Conservation (phyloP, 2,329 filamentous ascomycete genomes). For the Claviceps monticola region DNA sequence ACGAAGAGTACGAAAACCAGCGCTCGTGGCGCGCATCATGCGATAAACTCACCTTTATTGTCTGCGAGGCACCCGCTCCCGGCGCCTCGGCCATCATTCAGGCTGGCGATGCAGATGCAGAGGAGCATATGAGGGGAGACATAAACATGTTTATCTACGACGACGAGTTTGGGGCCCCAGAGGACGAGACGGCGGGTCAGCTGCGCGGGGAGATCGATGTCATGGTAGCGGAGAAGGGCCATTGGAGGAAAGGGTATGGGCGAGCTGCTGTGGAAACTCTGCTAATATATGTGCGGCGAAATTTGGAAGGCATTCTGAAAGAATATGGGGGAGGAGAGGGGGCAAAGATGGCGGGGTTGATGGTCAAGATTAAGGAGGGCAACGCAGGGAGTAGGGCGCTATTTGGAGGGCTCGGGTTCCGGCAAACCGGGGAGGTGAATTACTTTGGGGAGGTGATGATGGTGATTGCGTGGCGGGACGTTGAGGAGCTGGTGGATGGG, state of each 20-base stretch:
- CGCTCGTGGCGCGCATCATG: slow-evolving; percentile 65
- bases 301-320: slow-evolving; percentile 38
- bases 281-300: slow-evolving; percentile 48
- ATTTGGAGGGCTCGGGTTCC: slow-evolving; percentile 38
- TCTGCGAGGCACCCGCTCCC: slow-evolving; percentile 39
- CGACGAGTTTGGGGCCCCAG: slow-evolving; percentile 1
- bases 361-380: slow-evolving; percentile 43
- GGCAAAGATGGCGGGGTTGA: slow-evolving; percentile 21
- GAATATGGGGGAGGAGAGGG: slow-evolving; percentile 21
- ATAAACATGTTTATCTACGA: slow-evolving; percentile 65
- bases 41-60: slow-evolving; percentile 89
- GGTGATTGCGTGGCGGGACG: slow-evolving; percentile 23
- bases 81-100: neutral
- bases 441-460: slow-evolving; percentile 48
- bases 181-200: slow-evolving; percentile 3
- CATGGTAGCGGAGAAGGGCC: slow-evolving; percentile 56
- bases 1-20: slow-evolving; percentile 85
- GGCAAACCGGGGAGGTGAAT: slow-evolving; percentile 36
- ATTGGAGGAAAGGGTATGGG: slow-evolving; percentile 52
- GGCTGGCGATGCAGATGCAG: slow-evolving; percentile 38
- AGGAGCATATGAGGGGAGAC: slow-evolving; percentile 53
- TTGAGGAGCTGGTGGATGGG: slow-evolving; percentile 10
- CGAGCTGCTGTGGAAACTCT: slow-evolving; percentile 52
- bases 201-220: slow-evolving; percentile 66
- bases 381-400: slow-evolving; percentile 39